phyloP scores from a whole-genome alignment of 1,284 basidiomycete species.

The Bondarzewia mesenterica region DNA sequence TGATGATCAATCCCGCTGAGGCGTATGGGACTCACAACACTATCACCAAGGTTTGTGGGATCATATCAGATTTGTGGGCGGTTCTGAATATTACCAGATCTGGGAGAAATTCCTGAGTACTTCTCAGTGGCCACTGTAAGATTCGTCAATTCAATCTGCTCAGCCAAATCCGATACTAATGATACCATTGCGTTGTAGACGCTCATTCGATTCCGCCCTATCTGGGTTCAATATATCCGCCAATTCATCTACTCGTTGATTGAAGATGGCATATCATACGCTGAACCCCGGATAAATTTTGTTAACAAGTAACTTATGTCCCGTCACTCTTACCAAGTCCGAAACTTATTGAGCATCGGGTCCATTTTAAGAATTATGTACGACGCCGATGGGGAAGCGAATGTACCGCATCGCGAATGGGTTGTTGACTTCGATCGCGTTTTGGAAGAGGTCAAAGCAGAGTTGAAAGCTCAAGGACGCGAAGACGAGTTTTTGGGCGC shows the following conservation, averaged over 20 bases:
- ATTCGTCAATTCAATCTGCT: constrained; percentile 1
- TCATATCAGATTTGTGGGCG: not conserved
- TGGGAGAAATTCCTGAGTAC: constrained; percentile 61
- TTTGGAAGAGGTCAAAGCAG: constrained; percentile 44
- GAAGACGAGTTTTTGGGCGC: constrained; percentile 57
- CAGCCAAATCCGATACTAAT: not conserved
- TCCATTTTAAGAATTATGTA: constrained; percentile 39
- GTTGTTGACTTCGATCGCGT: constrained; percentile 49
- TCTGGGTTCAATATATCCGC: constrained; percentile 50
- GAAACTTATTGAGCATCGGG: too few species aligned
- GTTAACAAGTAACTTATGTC: constrained; percentile 36
- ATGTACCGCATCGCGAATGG: constrained; percentile 55
- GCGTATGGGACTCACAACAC: constrained; percentile 67
- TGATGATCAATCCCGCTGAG: constrained; percentile 60
- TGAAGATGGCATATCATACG: constrained; percentile 67
- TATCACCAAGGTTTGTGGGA: constrained; percentile 41
- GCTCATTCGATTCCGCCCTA: constrained; percentile 45
- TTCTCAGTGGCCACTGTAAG: constrained; percentile 41
- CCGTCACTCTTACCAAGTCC: too few species aligned
- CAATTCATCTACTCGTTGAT: constrained; percentile 57
- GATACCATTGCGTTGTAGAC: constrained; percentile 27
- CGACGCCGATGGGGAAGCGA: constrained; percentile 46
- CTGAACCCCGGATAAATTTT: constrained; percentile 69
- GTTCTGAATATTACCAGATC: constrained; percentile 35
- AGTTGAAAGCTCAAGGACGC: constrained; percentile 42